phyloP scores from a whole-genome alignment of 129 eudicot species.

The Daucus carota region DH1_v3.0 NC_030387.2:35104501-35105000 shows the following conservation, averaged over 20 bases:
- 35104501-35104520: constrained; percentile 40
- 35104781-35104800: constrained; percentile 88
- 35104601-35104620: constrained; percentile 74
- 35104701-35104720: constrained; percentile 65
- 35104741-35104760: constrained; percentile 94
- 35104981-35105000: neutral
- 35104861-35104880: neutral
- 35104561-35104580: constrained; percentile 88
- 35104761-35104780: constrained; percentile 94
- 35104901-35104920: neutral
- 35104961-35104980: neutral
- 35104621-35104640: constrained; percentile 1
- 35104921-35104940: neutral
- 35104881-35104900: neutral
- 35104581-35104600: constrained; percentile 84
- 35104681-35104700: constrained; percentile 3
- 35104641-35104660: neutral
- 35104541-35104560: constrained; percentile 89
- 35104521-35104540: constrained; percentile 85
- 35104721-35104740: constrained; percentile 96
- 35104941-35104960: neutral
- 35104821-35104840: constrained; percentile 75
- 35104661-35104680: neutral
- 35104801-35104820: constrained; percentile 95
- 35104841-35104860: constrained; percentile 1